These are phyloP conservation scores for Conoideocrella luteorostrata DNA, from an alignment of 2,329 filamentous ascomycete genomes.

Conservation along the genomic window DNA sequence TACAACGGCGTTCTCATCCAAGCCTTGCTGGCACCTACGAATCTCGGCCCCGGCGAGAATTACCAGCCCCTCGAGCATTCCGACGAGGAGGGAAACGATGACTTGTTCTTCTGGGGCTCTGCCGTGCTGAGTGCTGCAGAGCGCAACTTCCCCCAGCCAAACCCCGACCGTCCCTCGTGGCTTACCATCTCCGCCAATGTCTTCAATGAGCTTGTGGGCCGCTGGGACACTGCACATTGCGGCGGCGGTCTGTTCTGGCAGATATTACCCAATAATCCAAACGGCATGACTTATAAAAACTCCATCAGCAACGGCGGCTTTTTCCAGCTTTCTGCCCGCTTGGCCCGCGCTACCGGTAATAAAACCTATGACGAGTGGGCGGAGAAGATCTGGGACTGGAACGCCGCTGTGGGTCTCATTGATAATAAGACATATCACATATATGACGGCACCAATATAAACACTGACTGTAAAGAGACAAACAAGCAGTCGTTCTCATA, in stretches of 20 bases:
- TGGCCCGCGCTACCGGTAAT: constrained; percentile 64
- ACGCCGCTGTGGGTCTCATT: constrained; percentile 49
- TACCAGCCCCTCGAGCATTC: constrained; percentile 52
- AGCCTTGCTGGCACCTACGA: constrained; percentile 49
- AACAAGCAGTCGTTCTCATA: constrained; percentile 58
- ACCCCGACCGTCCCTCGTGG: constrained; percentile 53
- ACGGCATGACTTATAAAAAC: constrained; percentile 79
- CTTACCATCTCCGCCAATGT: constrained; percentile 62
- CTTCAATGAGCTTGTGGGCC: constrained; percentile 61
- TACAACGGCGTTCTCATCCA: constrained; percentile 56
- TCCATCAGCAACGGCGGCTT: constrained; percentile 74
- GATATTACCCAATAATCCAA: constrained; percentile 66
- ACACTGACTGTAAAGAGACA: constrained; percentile 44
- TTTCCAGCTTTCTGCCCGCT: constrained; percentile 71
- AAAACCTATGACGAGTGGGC: constrained; percentile 64
- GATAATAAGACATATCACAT: constrained; percentile 43
- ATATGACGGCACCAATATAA: constrained; percentile 53
- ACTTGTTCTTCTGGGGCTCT: constrained; percentile 69
- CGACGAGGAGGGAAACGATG: constrained; percentile 65
- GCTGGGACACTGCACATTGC: constrained; percentile 65
- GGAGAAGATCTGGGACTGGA: constrained; percentile 61
- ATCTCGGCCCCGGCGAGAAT: constrained; percentile 50
- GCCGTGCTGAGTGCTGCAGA: constrained; percentile 63
- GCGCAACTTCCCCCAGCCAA: constrained; percentile 57
- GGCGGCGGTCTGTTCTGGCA: constrained; percentile 74